These are phyloP conservation scores for Chaetomiaceae sp. DNA, from an alignment of 2,329 filamentous ascomycete genomes.

Conservation along the genomic window DNA sequence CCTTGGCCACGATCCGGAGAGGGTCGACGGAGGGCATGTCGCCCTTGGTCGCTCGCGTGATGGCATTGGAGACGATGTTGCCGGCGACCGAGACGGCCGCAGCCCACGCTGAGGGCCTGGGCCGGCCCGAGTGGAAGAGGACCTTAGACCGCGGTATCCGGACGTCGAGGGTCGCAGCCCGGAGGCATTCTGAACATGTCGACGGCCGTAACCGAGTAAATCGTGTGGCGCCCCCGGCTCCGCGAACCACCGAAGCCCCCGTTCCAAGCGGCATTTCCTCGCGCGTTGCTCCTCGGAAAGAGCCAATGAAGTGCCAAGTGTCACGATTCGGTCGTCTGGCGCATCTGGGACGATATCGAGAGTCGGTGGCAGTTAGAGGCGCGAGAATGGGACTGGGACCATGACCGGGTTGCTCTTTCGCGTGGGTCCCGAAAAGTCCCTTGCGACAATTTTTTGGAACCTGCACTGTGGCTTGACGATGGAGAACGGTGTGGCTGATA, in stretches of 20 bases:
- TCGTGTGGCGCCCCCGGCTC: conserved; percentile 35
- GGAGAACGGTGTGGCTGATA: too few relatives aligned
- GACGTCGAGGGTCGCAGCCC: conserved; percentile 30
- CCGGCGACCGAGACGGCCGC: conserved; percentile 68
- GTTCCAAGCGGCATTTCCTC: conserved; percentile 51
- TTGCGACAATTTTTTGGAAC: conserved; percentile 19
- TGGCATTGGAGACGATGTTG: conserved; percentile 65
- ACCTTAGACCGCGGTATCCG: conserved; percentile 34
- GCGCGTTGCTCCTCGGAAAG: conserved; percentile 26
- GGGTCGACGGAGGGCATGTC: conserved; percentile 78
- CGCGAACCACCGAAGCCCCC: conserved; percentile 48
- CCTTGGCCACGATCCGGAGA: conserved; percentile 83
- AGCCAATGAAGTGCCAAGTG: conserved; percentile 31
- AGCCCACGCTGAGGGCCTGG: conserved; percentile 63
- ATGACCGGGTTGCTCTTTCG: background rate
- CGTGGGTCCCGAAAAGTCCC: conserved; percentile 28
- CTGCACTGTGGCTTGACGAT: conserved; percentile 7
- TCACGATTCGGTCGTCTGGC: conserved; percentile 11
- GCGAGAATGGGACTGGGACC: conserved; percentile 5
- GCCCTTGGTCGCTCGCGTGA: conserved; percentile 57
- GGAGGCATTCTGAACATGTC: conserved; percentile 38
- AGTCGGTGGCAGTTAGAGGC: conserved; percentile 1
- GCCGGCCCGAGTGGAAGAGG: conserved; percentile 43
- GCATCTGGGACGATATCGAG: conserved; percentile 16
- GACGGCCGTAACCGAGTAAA: conserved; percentile 32